Evolutionary conservation across 129 eudicot genomes (phyloP), one percentile per base, ranked within the genome.

Genomic region (Escallonia rubra): DNA sequence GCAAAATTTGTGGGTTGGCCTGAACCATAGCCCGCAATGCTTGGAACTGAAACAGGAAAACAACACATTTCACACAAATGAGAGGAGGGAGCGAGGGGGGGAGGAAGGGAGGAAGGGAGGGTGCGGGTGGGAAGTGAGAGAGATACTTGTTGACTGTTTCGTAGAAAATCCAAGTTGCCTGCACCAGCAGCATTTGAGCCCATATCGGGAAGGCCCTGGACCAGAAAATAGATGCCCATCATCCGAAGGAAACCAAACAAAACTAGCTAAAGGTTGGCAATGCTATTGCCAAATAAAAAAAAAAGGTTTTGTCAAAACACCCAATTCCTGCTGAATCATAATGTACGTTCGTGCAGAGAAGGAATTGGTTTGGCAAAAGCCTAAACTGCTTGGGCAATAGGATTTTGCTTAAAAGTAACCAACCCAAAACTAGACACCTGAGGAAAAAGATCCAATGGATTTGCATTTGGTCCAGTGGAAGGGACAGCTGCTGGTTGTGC

Each of bases 11-110:
- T 23, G 98, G 98, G 73, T 91, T 91, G 64, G 98, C 86, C 80
- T 89, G 98, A 78, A 92, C 98, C 96, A 89, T 86, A 56, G 95
- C 83, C 72, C 96, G 75, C 76, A 92, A 81, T 43, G 98, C 95
- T 84, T 92, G 98, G 71, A 92, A 92, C 98, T 92, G 78, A 55
- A 55, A 59, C 34, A 76, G 38, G 52, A 64, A 61, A 71, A 61
- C 12, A 15, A 13, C 45, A 16, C 39, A 50, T 47, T 46, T 7
- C 3, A 54, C 14, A 54, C 55, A 54, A 14, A 14, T 4, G 3
- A 11, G 3, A 11, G 23, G n/a, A n/a, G n/a, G n/a, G n/a, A n/a
- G n/a, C n/a, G n/a, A n/a, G n/a, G n/a, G n/a, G 2, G 23, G 14
- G 4, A 54, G 59, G 14, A 34, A 54, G 50, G 10, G 50, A 2